Conservation (phyloP, 352 stramenopile species). For the Pythium sp. region DNA sequence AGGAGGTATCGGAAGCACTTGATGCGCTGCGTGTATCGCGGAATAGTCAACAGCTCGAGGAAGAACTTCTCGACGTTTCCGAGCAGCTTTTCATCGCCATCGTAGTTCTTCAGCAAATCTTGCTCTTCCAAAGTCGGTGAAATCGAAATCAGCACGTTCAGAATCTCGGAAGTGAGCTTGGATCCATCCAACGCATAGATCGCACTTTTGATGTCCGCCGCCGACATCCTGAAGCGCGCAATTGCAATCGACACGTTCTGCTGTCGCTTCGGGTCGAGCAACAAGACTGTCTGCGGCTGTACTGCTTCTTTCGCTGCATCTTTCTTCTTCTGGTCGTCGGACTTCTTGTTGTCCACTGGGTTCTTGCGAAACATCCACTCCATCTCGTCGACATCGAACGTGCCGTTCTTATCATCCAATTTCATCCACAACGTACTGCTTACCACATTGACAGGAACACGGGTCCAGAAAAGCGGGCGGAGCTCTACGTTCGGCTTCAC, state of each 20-base stretch:
- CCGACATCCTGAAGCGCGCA: slow-evolving; percentile 92
- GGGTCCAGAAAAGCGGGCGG: slow-evolving; percentile 87
- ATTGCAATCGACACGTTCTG: slow-evolving; percentile 99
- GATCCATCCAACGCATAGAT: slow-evolving; percentile 80
- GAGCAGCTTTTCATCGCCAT: slow-evolving; percentile 81
- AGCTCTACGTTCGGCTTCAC: slow-evolving; percentile 88
- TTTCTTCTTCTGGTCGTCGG: slow-evolving; percentile 78
- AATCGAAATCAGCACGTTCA: slow-evolving; percentile 88
- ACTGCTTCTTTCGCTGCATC: slow-evolving; percentile 39
- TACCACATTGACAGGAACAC: slow-evolving; percentile 83
- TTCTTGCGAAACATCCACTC: slow-evolving; percentile 90
- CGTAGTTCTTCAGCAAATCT: slow-evolving; percentile 90
- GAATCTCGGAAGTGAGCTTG: slow-evolving; percentile 73
- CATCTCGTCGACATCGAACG: slow-evolving; percentile 79
- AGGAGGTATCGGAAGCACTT: slow-evolving; percentile 87
- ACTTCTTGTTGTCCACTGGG: slow-evolving; percentile 52
- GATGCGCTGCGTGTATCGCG: slow-evolving; percentile 84
- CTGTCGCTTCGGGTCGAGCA: slow-evolving; percentile 95
- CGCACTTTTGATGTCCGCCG: slow-evolving; percentile 79
- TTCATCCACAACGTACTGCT: slow-evolving; percentile 88
- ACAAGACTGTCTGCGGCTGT: slow-evolving; percentile 65
- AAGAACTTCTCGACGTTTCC: slow-evolving; percentile 90
- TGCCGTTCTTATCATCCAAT: slow-evolving; percentile 62
- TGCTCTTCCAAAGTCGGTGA: slow-evolving; percentile 88
- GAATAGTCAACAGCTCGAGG: slow-evolving; percentile 80